Percentiles rank a stretch among this genome's conserved stretches.
Evolutionary conservation across 306 rosid genomes (phyloP).

Genomic region (Cicer yamashitae): DNA sequence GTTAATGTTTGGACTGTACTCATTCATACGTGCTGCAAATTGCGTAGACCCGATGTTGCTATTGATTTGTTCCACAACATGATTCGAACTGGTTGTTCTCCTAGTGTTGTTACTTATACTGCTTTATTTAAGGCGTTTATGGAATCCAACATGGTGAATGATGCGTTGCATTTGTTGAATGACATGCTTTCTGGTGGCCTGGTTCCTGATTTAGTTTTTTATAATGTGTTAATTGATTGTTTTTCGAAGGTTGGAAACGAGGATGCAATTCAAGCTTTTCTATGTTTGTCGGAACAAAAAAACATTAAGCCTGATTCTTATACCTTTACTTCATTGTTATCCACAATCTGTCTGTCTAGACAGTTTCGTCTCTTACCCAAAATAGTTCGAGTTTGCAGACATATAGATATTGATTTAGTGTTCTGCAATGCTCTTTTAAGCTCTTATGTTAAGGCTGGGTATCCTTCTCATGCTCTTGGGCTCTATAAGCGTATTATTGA

Average conservation of each 20-base stretch:
- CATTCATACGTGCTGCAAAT: conserved; percentile 52
- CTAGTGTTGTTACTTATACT: conserved; percentile 63
- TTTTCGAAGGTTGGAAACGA: conserved; percentile 57
- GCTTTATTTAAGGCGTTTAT: conserved; percentile 63
- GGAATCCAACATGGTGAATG: conserved; percentile 51
- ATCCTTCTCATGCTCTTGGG: conserved; percentile 52
- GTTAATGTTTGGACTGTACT: conserved; percentile 50
- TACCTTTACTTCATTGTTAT: conserved; percentile 47
- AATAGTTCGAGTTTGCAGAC: conserved; percentile 41
- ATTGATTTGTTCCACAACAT: conserved; percentile 49
- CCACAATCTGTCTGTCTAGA: conserved; percentile 49
- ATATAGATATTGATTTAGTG: conserved; percentile 58
- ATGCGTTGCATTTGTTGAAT: conserved; percentile 52
- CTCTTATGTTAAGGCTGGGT: conserved; percentile 53
- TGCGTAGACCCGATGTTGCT: conserved; percentile 54
- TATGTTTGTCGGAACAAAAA: conserved; percentile 34
- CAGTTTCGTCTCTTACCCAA: conserved; percentile 56
- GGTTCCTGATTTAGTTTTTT: conserved; percentile 58
- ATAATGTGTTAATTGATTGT: conserved; percentile 67
- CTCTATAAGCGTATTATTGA: conserved; percentile 56
- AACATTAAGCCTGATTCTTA: conserved; percentile 60
- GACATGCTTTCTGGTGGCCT: conserved; percentile 51
- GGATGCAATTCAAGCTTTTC: conserved; percentile 58
- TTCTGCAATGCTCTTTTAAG: conserved; percentile 65
- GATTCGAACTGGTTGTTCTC: conserved; percentile 45